Base-by-base conservation (phyloP, 2,329 filamentous ascomycete species). In the Stagonosporopsis cucurbitacearum region DNA sequence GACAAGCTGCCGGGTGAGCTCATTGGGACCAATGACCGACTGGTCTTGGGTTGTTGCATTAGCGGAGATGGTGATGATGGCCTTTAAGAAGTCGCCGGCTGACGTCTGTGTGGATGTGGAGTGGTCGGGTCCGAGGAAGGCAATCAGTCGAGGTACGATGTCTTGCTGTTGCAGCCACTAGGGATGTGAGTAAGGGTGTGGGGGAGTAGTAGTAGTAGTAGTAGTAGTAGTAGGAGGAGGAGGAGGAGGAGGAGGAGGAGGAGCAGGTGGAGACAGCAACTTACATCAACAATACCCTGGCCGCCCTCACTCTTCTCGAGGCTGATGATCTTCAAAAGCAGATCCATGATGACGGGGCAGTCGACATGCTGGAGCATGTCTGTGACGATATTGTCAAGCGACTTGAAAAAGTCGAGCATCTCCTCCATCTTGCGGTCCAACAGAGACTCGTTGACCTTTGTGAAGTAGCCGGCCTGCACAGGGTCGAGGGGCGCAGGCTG, bases 1-100 rank as follows among this genome's bases (percentile, higher is more conserved):
- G 1, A 99, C 95, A 4, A 99, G 84, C 77, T 99, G 92, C 36
- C 95, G 88, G 5, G 95, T 99, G 45, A 99, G 84, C 72, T 96
- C 95, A 74, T 99, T 99, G 4, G 95, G 95, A 3, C 95, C 95
- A 72, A 99, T 98, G 69, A 96, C 97, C n/a, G 94, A 95, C 73
- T 97, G 93, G 70, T 99, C 95, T 70, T 97, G 96, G 67, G 96
- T 95, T 1, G 94, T 97, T 3, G 95, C 95, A 71, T 99, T 99
- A 58, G 95, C 95, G 1, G 95, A 98, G 55, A 99, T 97, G 23
- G 95, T 99, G 64, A 99, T 98, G 72, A 99, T 97, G 37, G 95
- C 95, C 76, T 99, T 99, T 68, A 99, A 85, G 66, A 99, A 99
- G 73, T 99, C 95, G 39, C 95, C 95, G 0, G 95, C 95, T 0